phyloP scores from a whole-genome alignment of 495 filamentous ascomycete genomes.

The Bryoglossum gracile region DNA sequence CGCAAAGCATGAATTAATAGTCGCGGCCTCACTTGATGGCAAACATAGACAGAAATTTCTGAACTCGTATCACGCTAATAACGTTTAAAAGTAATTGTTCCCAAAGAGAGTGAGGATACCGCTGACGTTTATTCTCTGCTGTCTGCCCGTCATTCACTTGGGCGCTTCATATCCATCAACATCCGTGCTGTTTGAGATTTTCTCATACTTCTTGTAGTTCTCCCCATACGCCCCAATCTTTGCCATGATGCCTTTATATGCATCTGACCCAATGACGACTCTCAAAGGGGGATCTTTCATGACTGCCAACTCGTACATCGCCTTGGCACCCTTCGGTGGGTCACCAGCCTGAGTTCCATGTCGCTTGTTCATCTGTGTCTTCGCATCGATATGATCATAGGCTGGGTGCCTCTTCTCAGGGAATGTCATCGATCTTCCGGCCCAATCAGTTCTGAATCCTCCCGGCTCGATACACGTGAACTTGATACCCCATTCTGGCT shows the following conservation, averaged over 20 bases:
- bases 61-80: too few species aligned
- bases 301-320: constrained; percentile 40
- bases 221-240: constrained; percentile 36
- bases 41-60: too few species aligned
- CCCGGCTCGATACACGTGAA: constrained; percentile 32
- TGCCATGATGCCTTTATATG: constrained; percentile 31
- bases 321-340: constrained; percentile 36
- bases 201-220: constrained; percentile 38
- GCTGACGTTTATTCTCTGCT: too few species aligned
- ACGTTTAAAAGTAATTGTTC: too few species aligned
- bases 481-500: constrained; percentile 42
- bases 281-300: constrained; percentile 39
- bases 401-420: constrained; percentile 32
- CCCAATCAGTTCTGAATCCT: constrained; percentile 33
- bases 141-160: constrained; percentile 9
- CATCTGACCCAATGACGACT: constrained; percentile 38
- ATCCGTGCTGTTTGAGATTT: constrained; percentile 37
- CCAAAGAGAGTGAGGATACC: too few species aligned
- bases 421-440: constrained; percentile 27
- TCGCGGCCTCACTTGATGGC: too few species aligned
- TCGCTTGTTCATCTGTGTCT: constrained; percentile 28
- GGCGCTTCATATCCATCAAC: constrained; percentile 33
- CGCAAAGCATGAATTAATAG: too few species aligned
- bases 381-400: constrained; percentile 38
- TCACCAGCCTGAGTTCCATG: constrained; percentile 38